Conservation (phyloP, 345 rosid genomes). For the Corymbia maculata region DNA sequence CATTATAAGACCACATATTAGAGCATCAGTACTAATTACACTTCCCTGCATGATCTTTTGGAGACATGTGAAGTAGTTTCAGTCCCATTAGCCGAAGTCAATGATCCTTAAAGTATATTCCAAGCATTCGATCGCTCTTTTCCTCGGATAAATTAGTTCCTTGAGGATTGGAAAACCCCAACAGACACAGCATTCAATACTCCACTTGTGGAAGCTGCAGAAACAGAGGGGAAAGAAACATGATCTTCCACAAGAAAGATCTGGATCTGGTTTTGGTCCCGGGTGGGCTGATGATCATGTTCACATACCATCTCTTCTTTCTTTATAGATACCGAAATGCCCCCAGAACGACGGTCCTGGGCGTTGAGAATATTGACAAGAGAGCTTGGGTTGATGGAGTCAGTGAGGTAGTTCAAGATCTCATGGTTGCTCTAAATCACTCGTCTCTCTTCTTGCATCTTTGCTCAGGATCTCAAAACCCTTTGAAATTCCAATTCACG, state of each 20-base stretch:
- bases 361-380: slow-evolving; percentile 59
- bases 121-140: not conserved
- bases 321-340: slow-evolving; percentile 45
- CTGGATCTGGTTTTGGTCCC: slow-evolving; percentile 74
- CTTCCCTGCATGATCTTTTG: not conserved
- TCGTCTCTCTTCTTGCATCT: not conserved
- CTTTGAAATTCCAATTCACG: not conserved
- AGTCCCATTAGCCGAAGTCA: not conserved
- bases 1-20: accelerated
- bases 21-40: not conserved
- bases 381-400: slow-evolving; percentile 72
- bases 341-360: slow-evolving; percentile 57
- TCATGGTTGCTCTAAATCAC: not conserved
- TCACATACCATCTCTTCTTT: slow-evolving; percentile 49
- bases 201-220: not conserved
- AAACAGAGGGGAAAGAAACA: not conserved
- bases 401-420: slow-evolving; percentile 28
- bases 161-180: not conserved
- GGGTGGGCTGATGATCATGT: slow-evolving; percentile 41
- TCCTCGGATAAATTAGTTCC: not conserved
- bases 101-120: not conserved
- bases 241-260: slow-evolving; percentile 24
- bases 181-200: not conserved
- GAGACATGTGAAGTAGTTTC: not conserved
- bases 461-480: not conserved